A percentile compares a stretch with the other conserved stretches of the same genome.
Conservation (phyloP, 208 protist species). For the Crithidia thermophila region DNA sequence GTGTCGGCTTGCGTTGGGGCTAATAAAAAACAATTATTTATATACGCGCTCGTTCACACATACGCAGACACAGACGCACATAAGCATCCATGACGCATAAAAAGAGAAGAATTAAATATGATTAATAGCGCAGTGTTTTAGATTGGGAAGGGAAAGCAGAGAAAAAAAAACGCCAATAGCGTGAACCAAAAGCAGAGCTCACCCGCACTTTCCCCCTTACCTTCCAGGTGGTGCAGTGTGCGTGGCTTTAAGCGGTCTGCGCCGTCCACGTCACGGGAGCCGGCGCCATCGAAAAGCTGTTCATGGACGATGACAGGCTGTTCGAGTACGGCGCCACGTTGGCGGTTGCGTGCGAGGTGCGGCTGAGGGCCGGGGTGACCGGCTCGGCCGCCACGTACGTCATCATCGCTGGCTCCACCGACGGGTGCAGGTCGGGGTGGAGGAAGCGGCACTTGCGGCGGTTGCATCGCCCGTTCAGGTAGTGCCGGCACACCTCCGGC, state of each 20-base stretch:
- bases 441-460: constrained; percentile 71
- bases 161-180: no score
- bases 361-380: neutral
- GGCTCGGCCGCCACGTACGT: neutral
- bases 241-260: neutral
- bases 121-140: no score
- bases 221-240: no score
- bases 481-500: constrained; percentile 54
- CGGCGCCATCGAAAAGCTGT: neutral
- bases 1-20: no score
- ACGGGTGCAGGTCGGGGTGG: constrained; percentile 30
- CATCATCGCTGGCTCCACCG: neutral
- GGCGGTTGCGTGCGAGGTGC: neutral
- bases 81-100: no score
- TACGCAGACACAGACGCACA: no score
- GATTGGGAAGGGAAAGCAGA: no score
- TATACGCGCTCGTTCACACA: no score
- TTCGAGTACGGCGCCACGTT: neutral
- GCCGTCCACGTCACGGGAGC: neutral
- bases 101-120: no score
- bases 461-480: constrained; percentile 63
- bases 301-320: constrained; percentile 4
- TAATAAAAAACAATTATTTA: no score
- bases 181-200: no score
- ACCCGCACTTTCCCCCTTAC: no score